Base-by-base conservation (phyloP, 1,284 basidiomycete genomes). In the Cryptococcus jaspeensis region DNA sequence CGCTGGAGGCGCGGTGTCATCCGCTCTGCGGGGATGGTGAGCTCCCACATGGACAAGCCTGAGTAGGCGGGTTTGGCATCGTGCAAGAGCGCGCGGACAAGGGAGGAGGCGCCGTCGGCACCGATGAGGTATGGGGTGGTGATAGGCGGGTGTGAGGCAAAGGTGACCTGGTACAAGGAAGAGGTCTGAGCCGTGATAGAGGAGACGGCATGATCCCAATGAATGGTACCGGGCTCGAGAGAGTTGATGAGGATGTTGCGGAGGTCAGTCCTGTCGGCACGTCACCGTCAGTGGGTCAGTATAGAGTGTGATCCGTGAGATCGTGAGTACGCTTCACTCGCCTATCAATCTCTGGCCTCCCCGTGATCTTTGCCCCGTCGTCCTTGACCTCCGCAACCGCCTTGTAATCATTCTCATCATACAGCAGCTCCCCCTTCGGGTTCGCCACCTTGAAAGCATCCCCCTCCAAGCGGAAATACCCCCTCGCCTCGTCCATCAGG, bases 331-430 rank as follows among this genome's bases (percentile, higher is more conserved):
- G 4, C 9, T 9, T 32, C 28, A 32, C 68, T 55, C 25, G 65
- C 67, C 68, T 51, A 50, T 70, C 65, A 55, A 69, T 71, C 58
- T 70, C 66, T 0, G 68, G 67, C 45, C 67, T 56, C 20, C 63
- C 56, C 15, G 15, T 37, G 23, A 59, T 37, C 11, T 28, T 28
- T 38, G 40, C 47, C 22, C 40, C 45, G 9, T 12, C 46, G 1
- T 37, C 22, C 20, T 38, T 5, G n/a, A 28, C 9, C 3, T 20
- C 39, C 5, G 22, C 36, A 18, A 36, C 44, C 15, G 9, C 15
- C 42, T 23, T 35, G 32, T 39, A 22, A 11, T 50, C 53, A 23
- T 55, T 54, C 46, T 63, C 63, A 36, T 65, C 62, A n/a, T 43
- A 46, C 53, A 45, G 56, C 16, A 61, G 50, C 45, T 57, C 56